Evolutionary conservation across 345 rosid genomes (phyloP).

Genomic region (Boechera stricta): DNA sequence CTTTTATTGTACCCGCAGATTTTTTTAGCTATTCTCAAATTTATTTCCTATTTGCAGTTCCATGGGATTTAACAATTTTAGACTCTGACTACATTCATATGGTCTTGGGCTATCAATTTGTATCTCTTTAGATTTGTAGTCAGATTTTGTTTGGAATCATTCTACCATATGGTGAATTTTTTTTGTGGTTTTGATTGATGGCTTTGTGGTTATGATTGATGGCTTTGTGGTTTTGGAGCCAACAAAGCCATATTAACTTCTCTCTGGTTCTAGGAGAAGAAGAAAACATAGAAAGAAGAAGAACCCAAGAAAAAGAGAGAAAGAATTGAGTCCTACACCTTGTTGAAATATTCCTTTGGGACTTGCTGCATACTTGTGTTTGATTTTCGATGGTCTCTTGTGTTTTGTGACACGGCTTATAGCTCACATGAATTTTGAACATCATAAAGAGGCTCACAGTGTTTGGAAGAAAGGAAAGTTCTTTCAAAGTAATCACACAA

Average conservation of each 20-base stretch:
- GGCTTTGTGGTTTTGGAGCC: too few relatives aligned
- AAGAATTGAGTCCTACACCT: constrained; percentile 33
- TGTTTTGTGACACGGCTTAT: constrained; percentile 13
- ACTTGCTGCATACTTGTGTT: neutral
- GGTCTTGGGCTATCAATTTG: too few relatives aligned
- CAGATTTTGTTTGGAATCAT: too few relatives aligned
- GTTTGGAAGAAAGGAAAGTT: neutral
- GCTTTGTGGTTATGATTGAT: too few relatives aligned
- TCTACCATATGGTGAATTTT: too few relatives aligned
- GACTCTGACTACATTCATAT: too few relatives aligned
- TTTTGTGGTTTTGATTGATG: too few relatives aligned
- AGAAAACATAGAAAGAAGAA: constrained; percentile 51
- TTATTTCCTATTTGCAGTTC: too few relatives aligned
- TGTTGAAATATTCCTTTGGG: neutral
- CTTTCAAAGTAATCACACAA: neutral
- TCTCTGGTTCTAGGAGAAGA: constrained; percentile 45
- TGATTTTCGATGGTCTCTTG: constrained; percentile 5
- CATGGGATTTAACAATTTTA: too few relatives aligned
- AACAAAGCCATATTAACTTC: neutral
- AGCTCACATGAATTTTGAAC: constrained; percentile 8
- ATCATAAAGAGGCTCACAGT: neutral
- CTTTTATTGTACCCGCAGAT: neutral
- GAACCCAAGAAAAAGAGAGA: constrained; percentile 64
- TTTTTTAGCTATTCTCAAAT: too few relatives aligned
- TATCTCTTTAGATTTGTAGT: too few relatives aligned